A percentile compares a stretch with the other conserved stretches of the same genome.
Evolutionary conservation across 2,329 filamentous ascomycete species (phyloP).

Genomic region (Zopfia rhizophila): DNA sequence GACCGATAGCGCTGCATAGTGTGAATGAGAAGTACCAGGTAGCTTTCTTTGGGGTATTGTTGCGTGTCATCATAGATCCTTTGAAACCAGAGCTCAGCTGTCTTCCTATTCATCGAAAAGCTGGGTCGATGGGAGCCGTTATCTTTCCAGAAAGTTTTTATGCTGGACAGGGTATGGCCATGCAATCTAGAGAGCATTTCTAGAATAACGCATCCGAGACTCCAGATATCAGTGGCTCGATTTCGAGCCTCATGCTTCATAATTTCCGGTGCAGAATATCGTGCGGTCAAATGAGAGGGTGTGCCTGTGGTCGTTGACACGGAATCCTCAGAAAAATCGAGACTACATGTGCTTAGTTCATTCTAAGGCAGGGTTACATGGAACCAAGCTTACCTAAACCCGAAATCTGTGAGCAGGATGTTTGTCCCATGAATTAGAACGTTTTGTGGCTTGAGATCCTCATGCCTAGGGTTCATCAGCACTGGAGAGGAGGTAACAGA

Average conservation of each 20-base stretch:
- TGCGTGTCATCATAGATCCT: too few relatives aligned
- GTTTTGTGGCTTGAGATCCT: constrained; percentile 2
- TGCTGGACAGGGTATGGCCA: constrained; percentile 1
- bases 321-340: constrained; percentile 30
- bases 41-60: too few relatives aligned
- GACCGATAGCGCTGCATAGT: too few relatives aligned
- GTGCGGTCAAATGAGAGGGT: constrained; percentile 21
- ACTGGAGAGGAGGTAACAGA: too few relatives aligned
- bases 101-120: constrained; percentile 23
- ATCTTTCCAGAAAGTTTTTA: constrained; percentile 19
- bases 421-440: too few relatives aligned
- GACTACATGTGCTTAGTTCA: constrained; percentile 7
- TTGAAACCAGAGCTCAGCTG: too few relatives aligned
- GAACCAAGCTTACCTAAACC: too few relatives aligned
- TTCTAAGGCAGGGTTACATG: too few relatives aligned
- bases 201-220: constrained; percentile 25
- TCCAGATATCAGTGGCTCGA: constrained; percentile 28
- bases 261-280: constrained; percentile 31
- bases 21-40: too few relatives aligned
- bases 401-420: too few relatives aligned
- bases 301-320: constrained; percentile 25
- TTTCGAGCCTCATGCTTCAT: constrained; percentile 23
- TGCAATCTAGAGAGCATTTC: constrained; percentile 27
- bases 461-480: background rate
- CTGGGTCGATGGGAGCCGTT: constrained; percentile 22